Evolutionary conservation across 257 asterid genomes (phyloP).

Genomic region (Solanum clarkiae): DNA sequence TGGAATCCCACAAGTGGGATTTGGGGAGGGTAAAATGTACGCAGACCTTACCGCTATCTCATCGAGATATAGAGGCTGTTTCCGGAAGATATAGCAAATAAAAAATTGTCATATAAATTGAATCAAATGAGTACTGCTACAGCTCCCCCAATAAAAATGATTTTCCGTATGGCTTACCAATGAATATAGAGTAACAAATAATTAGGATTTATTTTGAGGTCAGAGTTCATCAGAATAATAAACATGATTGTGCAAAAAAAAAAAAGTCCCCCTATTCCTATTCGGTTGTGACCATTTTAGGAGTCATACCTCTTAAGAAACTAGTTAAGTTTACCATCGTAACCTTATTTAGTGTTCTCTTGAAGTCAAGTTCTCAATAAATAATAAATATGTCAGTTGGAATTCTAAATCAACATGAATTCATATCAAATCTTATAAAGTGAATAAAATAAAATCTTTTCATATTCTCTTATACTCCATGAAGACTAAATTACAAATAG

Average conservation of each 20-base stretch:
- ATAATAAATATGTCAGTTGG: neutral
- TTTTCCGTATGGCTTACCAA: neutral
- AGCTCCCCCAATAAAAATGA: neutral
- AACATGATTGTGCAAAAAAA: neutral
- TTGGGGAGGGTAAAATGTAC: too few species aligned
- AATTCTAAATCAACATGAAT: neutral
- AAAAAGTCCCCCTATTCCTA: neutral
- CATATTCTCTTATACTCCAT: neutral
- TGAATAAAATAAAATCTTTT: neutral
- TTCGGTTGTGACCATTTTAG: neutral
- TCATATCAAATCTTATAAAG: neutral
- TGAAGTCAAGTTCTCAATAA: neutral
- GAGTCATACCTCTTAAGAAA: neutral
- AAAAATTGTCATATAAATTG: neutral
- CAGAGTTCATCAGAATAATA: neutral
- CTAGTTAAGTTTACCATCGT: neutral
- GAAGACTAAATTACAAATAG: neutral
- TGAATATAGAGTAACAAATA: neutral
- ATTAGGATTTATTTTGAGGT: neutral
- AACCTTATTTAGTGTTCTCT: neutral
- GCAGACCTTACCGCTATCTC: too few species aligned
- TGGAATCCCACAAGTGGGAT: too few species aligned
- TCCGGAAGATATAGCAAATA: neutral
- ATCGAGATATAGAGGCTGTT: too few species aligned
- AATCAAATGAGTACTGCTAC: neutral